Evolutionary conservation across 1,284 basidiomycete genomes (phyloP), one percentile per base, ranked within the genome.

Genomic region (Veloporphyrellus conicus): DNA sequence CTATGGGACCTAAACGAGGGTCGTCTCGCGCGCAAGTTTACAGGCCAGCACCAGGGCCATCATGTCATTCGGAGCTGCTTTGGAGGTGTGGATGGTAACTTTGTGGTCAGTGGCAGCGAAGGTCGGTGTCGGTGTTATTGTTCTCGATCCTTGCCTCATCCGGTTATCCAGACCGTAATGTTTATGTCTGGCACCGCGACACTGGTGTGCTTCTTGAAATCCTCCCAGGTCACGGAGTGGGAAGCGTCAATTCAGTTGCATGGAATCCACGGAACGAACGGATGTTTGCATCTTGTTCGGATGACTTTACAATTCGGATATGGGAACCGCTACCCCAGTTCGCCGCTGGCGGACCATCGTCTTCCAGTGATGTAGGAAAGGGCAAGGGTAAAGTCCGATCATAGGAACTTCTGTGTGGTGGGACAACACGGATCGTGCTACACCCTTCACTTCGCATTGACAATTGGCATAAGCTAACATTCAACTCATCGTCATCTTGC

Each of bases 171-270:
- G 90, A 96, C 71, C 82, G 84, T 35, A 87, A 88, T 54, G 85
- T 97, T 41, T 97, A 97, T 69, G 80, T 98, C 19, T 99, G 95
- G 93, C 91, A 98, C 67, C 84, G 88, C 43, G 87, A 91, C 57
- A 87, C 86, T 4, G 89, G 88, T 0, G 74, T 79, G 0, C 76
- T 93, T 36, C 75, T 99, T 22, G 91, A 97, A 67, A 78, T 84
- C 20, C 77, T 98, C 1, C 67, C 77, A 2, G 95, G 94, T 0
- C 96, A 99, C 60, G 86, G 84, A 14, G 68, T 70, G 42, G 93
- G 93, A 32, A 88, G 87, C 49, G 94, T 99, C 51, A 99, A 98
- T 67, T 86, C 87, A 16, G 93, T 99, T 10, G 89, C 93, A 14
- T 99, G 96, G 96, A 95, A 97, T 68, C 93, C 92, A 20, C 76